These are phyloP conservation scores for Pleurostoma richardsiae DNA, from an alignment of 2,329 filamentous ascomycete genomes.

Conservation along the genomic window DNA sequence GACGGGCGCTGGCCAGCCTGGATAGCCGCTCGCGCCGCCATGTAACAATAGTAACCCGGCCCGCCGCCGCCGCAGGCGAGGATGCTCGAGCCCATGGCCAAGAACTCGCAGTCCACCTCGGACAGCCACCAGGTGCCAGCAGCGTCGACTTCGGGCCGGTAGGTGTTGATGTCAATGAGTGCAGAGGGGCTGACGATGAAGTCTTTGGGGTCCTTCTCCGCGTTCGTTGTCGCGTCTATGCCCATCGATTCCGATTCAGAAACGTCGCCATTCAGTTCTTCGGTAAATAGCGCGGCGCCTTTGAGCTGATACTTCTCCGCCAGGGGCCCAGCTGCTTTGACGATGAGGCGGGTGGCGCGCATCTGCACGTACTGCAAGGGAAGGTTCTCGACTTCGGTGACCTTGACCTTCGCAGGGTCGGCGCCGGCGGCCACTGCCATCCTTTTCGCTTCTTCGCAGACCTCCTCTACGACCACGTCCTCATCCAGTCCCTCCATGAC, in stretches of 20 bases:
- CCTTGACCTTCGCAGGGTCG: slow-evolving; percentile 31
- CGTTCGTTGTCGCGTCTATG: neutral
- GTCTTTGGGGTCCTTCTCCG: neutral
- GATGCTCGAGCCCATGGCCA: neutral
- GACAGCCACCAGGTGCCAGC: neutral
- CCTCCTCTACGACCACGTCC: slow-evolving; percentile 18
- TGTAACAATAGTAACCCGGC: neutral
- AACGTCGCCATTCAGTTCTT: neutral
- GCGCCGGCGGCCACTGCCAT: slow-evolving; percentile 41
- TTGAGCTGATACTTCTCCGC: neutral
- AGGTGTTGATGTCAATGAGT: neutral
- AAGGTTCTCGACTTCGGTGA: slow-evolving; percentile 48
- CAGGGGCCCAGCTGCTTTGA: neutral
- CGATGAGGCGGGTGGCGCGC: neutral
- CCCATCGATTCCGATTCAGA: neutral
- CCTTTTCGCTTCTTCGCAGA: slow-evolving; percentile 34
- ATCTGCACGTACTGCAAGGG: slow-evolving; percentile 45
- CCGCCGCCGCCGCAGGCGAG: neutral
- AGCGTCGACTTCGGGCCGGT: neutral
- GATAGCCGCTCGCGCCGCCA: neutral
- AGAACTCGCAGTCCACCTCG: neutral
- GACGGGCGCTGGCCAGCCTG: neutral
- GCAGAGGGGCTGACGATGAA: slow-evolving; percentile 1
- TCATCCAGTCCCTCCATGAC: slow-evolving; percentile 36
- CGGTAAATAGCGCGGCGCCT: neutral